Percentiles rank a stretch among this genome's conserved stretches.
These are phyloP conservation scores for Pichia manshurica DNA, from an alignment of 805 yeast genomes.

Conservation along the genomic window DNA sequence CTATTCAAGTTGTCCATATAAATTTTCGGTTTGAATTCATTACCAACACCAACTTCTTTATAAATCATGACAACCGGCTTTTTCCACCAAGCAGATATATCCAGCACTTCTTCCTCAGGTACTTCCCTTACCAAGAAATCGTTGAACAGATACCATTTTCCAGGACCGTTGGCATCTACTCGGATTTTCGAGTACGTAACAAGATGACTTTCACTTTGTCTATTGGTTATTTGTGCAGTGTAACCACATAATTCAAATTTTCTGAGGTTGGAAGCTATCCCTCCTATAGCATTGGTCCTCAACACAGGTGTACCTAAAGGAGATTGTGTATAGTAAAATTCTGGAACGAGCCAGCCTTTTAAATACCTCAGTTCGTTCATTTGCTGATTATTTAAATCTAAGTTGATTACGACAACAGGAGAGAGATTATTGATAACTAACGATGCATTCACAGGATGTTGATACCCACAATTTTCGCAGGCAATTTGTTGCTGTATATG, in stretches of 20 bases:
- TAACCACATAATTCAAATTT: slow-evolving; percentile 63
- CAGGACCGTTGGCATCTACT: slow-evolving; percentile 13
- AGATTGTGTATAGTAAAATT: slow-evolving; percentile 39
- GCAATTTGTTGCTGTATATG: slow-evolving; percentile 42
- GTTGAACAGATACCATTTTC: slow-evolving; percentile 76
- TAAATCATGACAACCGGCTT: slow-evolving; percentile 70
- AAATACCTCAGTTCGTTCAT: slow-evolving; percentile 44
- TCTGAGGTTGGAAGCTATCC: slow-evolving; percentile 15
- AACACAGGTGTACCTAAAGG: slow-evolving; percentile 25
- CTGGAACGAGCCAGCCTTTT: slow-evolving; percentile 56
- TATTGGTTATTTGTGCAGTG: slow-evolving; percentile 61
- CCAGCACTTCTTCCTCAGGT: slow-evolving; percentile 70
- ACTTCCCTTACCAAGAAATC: slow-evolving; percentile 82
- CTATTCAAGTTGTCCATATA: slow-evolving; percentile 53
- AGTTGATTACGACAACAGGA: slow-evolving; percentile 56
- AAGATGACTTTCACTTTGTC: slow-evolving; percentile 49
- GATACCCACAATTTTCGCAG: slow-evolving; percentile 47
- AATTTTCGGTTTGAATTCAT: slow-evolving; percentile 42
- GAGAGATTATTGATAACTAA: slow-evolving; percentile 53
- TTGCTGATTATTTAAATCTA: slow-evolving; percentile 51
- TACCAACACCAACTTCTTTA: slow-evolving; percentile 40
- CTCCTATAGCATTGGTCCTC: slow-evolving; percentile 23
- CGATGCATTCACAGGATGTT: slow-evolving; percentile 50
- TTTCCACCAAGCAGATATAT: slow-evolving; percentile 74
- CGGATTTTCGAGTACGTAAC: slow-evolving; percentile 37